A percentile compares a stretch with the other conserved stretches of the same genome.
These are phyloP conservation scores for Ilex asprella DNA, from an alignment of 257 asterid species.

Conservation along the genomic window DNA sequence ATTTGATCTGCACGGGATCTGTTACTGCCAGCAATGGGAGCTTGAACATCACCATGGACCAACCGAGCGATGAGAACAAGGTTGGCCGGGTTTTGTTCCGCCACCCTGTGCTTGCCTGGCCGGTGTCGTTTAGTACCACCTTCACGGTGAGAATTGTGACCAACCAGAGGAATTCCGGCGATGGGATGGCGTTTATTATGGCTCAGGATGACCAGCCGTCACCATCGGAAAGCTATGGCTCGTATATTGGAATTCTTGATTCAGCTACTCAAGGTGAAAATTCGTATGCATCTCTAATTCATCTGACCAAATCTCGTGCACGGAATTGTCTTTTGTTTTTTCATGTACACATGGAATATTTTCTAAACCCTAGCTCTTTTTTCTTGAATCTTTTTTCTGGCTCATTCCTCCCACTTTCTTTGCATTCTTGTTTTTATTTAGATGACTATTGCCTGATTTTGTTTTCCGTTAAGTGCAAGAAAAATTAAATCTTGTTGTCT, in stretches of 20 bases:
- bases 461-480: too few species aligned
- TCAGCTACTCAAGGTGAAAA: constrained; percentile 50
- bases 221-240: constrained; percentile 52
- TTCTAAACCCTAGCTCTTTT: too few species aligned
- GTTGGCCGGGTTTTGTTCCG: constrained; percentile 45
- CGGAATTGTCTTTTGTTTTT: too few species aligned
- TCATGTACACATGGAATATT: too few species aligned
- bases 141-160: constrained; percentile 41
- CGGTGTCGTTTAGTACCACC: constrained; percentile 47
- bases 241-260: constrained; percentile 63
- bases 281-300: background rate
- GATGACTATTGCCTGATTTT: too few species aligned
- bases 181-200: constrained; percentile 55
- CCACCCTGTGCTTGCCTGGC: constrained; percentile 46
- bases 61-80: constrained; percentile 12
- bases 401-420: too few species aligned
- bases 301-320: too few species aligned
- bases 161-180: constrained; percentile 40
- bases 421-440: too few species aligned
- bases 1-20: constrained; percentile 53
- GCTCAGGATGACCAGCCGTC: constrained; percentile 53
- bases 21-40: constrained; percentile 38
- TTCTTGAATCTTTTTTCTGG: too few species aligned
- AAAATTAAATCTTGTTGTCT: too few species aligned
- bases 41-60: constrained; percentile 35